Evolutionary conservation across 1,284 basidiomycete genomes (phyloP), one percentile per base, ranked within the genome.

Genomic region (Erythrobasidium hasegawianum): DNA sequence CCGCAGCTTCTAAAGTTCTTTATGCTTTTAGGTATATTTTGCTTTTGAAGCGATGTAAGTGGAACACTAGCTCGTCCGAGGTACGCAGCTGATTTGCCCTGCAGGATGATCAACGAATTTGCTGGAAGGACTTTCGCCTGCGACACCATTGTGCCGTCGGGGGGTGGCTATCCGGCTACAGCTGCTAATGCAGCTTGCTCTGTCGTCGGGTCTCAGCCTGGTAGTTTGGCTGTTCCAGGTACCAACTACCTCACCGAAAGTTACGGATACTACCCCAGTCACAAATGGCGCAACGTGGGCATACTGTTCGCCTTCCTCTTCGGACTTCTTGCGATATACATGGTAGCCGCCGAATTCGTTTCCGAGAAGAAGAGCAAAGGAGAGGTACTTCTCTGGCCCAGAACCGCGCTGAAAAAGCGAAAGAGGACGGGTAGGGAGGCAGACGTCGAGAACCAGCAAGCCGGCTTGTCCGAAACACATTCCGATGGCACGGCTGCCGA

Each of bases 281-380:
- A 90, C 73, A 75, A 86, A 8, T 91, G 89, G 89, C 81, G 83
- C 27, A 83, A 85, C 74, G 80, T 83, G 68, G 85, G 84, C 40
- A 82, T 86, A 57, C 72, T 84, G 58, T 68, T 83, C 57, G 82
- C 75, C 0, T 86, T 85, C 74, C 78, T 81, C 62, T 16, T 83
- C 57, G 78, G 29, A 24, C 13, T 53, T 10, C 26, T 53, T 27
- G 20, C 38, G 8, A 71, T 79, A 29, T 83, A 86, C 68, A 80
- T 87, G 43, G 27, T 79, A 60, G 82, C 83, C 56, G 82, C 84
- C n/a, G 81, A 82, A 71, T 75, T 78, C 69, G 79, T 81, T 71
- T 77, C 78, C 2, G 79, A 77, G 50, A 72, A 78, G 67, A 79
- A 79, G 68, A 78, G 76, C 67, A 83, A 81, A 72, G 81, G 81